phyloP scores from a whole-genome alignment of 108 stramenopile species.

The Conticribra guillardii region DNA sequence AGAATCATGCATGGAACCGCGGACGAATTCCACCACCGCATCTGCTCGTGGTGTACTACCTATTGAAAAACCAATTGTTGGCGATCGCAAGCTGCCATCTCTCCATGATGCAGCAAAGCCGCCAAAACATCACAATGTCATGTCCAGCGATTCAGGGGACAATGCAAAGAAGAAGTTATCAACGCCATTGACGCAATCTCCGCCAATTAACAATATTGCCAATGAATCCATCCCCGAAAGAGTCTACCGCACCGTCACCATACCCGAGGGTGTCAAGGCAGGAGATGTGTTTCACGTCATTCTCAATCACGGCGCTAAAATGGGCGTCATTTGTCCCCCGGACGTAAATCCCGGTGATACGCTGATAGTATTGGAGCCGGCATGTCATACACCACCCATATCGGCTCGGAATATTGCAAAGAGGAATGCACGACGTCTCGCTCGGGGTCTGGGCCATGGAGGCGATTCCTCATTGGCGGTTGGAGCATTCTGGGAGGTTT shows the following conservation, averaged over 20 bases:
- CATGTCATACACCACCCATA: conserved; percentile 4
- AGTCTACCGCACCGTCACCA: conserved; percentile 16
- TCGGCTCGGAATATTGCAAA: conserved; percentile 25
- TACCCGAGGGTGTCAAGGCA: conserved; percentile 25
- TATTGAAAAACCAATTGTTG: no score
- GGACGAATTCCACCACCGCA: no score
- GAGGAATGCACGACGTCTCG: conserved; percentile 20
- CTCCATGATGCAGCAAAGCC: no score
- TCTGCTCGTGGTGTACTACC: no score
- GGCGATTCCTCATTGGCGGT: neutral
- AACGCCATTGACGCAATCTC: no score
- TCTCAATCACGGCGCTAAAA: neutral
- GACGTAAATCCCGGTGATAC: conserved; percentile 29
- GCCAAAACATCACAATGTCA: no score
- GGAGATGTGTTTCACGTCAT: conserved; percentile 30
- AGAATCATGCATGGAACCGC: no score
- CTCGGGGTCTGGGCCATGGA: conserved; percentile 3
- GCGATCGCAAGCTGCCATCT: no score
- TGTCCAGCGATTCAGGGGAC: no score
- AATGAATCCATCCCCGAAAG: no score
- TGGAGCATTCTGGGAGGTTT: conserved; percentile 30
- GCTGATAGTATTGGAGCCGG: conserved; percentile 31
- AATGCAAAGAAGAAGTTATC: no score
- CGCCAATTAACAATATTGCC: no score
- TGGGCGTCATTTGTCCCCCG: conserved; percentile 36